phyloP scores from a whole-genome alignment of 257 asterid genomes.

The Sherardia arvensis region DNA sequence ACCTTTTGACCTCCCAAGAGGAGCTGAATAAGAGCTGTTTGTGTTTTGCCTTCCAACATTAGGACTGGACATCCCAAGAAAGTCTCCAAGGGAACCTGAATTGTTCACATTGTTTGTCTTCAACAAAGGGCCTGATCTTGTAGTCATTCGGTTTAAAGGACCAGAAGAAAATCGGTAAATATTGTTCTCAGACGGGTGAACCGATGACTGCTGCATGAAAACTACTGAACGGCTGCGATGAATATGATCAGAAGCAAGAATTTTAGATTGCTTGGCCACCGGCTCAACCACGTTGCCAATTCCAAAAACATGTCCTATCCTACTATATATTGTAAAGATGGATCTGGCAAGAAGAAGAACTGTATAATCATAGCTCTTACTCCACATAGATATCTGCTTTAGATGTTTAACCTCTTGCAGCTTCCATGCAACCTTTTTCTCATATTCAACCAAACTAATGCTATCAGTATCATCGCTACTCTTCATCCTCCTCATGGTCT shows the following conservation, averaged over 20 bases:
- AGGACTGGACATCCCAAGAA: constrained; percentile 30
- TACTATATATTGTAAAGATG: constrained; percentile 50
- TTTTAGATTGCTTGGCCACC: constrained; percentile 38
- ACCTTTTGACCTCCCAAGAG: constrained; percentile 40
- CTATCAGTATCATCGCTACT: constrained; percentile 41
- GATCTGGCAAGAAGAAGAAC: constrained; percentile 71
- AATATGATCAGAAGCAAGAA: constrained; percentile 30
- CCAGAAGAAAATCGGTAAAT: constrained; percentile 44
- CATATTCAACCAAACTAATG: constrained; percentile 68
- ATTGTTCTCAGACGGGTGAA: constrained; percentile 63
- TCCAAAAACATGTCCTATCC: constrained; percentile 81
- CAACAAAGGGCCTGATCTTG: constrained; percentile 57
- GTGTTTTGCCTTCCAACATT: constrained; percentile 28
- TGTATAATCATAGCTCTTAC: constrained; percentile 61
- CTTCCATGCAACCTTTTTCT: constrained; percentile 71
- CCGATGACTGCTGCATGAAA: constrained; percentile 65
- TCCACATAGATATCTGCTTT: constrained; percentile 68
- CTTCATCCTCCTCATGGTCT: constrained; percentile 66
- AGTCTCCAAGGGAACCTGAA: constrained; percentile 56
- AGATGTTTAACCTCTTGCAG: constrained; percentile 66
- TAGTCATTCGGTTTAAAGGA: constrained; percentile 29
- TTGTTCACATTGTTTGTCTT: constrained; percentile 26
- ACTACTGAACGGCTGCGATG: constrained; percentile 52
- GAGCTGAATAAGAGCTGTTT: constrained; percentile 49
- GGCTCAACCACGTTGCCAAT: constrained; percentile 28